phyloP scores from a whole-genome alignment of 2,329 filamentous ascomycete species.

The Fonsecaea pedrosoi region DNA sequence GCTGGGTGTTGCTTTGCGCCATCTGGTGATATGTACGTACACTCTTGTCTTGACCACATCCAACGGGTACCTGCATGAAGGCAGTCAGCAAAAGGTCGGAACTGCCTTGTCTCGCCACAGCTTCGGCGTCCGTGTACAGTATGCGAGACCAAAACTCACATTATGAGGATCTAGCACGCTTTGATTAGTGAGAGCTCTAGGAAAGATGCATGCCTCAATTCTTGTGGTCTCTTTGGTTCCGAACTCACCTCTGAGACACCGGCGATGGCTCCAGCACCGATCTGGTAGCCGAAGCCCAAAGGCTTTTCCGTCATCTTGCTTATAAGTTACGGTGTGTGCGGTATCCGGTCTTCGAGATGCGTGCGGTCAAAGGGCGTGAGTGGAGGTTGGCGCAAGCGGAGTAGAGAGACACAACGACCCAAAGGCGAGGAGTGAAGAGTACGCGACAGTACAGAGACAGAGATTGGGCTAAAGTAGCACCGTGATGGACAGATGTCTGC shows the following conservation, averaged over 20 bases:
- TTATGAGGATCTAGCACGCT: conserved; percentile 76
- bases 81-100: background rate
- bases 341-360: conserved; percentile 13
- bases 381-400: background rate
- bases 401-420: background rate
- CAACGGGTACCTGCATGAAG: conserved; percentile 81
- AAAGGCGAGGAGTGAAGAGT: background rate
- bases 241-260: conserved; percentile 90
- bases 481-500: background rate
- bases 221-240: background rate
- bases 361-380: background rate
- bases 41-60: conserved; percentile 98
- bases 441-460: background rate
- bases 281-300: conserved; percentile 92
- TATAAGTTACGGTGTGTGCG: conserved; percentile 18
- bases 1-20: conserved; percentile 1
- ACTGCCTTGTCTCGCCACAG: background rate
- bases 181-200: conserved; percentile 12
- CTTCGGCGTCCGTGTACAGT: background rate
- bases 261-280: conserved; percentile 93
- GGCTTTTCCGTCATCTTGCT: conserved; percentile 64
- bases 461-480: background rate
- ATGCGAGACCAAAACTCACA: conserved; percentile 62
- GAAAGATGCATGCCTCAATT: background rate
- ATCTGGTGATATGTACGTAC: conserved; percentile 60